phyloP scores from a whole-genome alignment of 1,139 yeast species.

The Geotrichum macrosporum region DNA sequence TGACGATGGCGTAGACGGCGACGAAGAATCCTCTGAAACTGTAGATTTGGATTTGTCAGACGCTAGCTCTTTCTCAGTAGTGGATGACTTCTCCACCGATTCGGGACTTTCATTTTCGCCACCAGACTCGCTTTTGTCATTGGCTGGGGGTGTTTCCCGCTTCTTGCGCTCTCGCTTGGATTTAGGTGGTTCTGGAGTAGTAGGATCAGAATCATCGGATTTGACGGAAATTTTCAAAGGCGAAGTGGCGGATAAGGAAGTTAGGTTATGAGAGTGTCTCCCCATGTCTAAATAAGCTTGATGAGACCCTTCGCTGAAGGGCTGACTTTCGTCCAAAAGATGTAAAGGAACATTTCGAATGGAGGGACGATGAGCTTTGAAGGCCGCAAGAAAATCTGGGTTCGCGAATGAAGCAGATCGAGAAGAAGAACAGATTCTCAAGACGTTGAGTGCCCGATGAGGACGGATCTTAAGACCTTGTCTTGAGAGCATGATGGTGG shows the following conservation, averaged over 20 bases:
- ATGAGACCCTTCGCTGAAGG: too few relatives aligned
- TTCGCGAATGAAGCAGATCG: constrained; percentile 8
- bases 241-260: too few relatives aligned
- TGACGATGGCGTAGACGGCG: not conserved
- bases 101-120: constrained; percentile 4
- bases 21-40: not conserved
- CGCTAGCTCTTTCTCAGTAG: not conserved
- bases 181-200: constrained; percentile 9
- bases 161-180: constrained; percentile 13
- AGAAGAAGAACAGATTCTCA: constrained; percentile 4
- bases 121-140: constrained; percentile 1
- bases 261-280: too few relatives aligned
- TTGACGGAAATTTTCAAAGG: constrained; percentile 8
- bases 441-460: constrained; percentile 4
- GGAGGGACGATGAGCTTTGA: not conserved
- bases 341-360: constrained; percentile 6
- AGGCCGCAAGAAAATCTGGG: not conserved
- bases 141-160: constrained; percentile 9
- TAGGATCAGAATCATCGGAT: constrained; percentile 13
- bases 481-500: constrained; percentile 12
- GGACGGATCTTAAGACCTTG: constrained; percentile 10
- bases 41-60: constrained; percentile 7
- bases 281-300: too few relatives aligned
- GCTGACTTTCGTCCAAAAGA: constrained; percentile 6
- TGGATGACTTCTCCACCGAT: constrained; percentile 1